phyloP scores from a whole-genome alignment of 1,284 basidiomycete species.

The Malassezia obtusa region DNA sequence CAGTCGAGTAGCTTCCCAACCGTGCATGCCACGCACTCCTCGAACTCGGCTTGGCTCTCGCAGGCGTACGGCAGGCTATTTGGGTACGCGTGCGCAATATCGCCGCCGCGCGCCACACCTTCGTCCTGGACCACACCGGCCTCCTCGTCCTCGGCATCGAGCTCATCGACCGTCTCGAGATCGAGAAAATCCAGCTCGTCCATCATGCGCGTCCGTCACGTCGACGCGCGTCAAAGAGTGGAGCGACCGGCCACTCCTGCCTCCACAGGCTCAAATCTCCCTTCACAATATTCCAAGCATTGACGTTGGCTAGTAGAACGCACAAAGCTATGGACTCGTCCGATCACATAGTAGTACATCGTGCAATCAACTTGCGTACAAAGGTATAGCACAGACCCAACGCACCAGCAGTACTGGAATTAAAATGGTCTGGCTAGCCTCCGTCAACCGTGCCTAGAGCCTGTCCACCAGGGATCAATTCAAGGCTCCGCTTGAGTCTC shows the following conservation, averaged over 20 bases:
- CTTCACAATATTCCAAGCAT: too few relatives aligned
- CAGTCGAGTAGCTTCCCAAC: conserved; percentile 64
- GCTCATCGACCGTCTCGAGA: conserved; percentile 23
- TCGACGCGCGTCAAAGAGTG: background rate
- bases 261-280: too few relatives aligned
- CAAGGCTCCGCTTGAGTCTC: background rate
- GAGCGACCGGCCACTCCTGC: too few relatives aligned
- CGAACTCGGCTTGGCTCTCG: conserved; percentile 70
- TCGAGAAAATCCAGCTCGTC: conserved; percentile 1
- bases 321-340: background rate
- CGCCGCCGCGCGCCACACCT: background rate
- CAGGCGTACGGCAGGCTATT: conserved; percentile 63
- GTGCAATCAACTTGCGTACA: background rate
- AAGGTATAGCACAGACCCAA: background rate
- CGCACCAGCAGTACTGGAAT: background rate
- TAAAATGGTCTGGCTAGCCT: background rate
- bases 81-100: conserved; percentile 34
- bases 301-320: background rate
- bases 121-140: conserved; percentile 9
- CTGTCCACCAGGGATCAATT: too few relatives aligned
- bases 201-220: background rate
- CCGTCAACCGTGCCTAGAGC: too few relatives aligned
- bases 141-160: conserved; percentile 52
- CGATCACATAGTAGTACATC: background rate
- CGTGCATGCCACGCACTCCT: conserved; percentile 68